These are phyloP conservation scores for Isabelozyma rhagii DNA, from an alignment of 805 yeast species.

Conservation along the genomic window DNA sequence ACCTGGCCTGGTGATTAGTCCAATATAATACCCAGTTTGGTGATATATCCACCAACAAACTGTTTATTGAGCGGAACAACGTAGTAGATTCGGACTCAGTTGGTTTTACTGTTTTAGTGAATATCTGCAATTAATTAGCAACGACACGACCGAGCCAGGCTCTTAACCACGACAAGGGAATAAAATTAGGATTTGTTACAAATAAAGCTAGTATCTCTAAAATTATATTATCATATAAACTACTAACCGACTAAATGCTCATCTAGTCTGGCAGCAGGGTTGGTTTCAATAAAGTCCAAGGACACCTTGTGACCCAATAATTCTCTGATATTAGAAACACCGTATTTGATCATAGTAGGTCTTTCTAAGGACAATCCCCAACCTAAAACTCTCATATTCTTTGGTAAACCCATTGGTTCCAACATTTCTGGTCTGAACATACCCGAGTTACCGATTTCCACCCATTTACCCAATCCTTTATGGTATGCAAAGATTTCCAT, in stretches of 20 bases:
- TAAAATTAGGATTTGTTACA: too few species aligned
- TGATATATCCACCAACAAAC: background rate
- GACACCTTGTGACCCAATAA: slow-evolving; percentile 95
- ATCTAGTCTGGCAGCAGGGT: slow-evolving; percentile 97
- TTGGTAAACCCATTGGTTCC: slow-evolving; percentile 96
- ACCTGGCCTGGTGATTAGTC: background rate
- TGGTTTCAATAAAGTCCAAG: slow-evolving; percentile 88
- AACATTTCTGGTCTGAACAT: slow-evolving; percentile 99
- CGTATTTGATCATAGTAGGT: slow-evolving; percentile 99
- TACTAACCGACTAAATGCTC: slow-evolving; percentile 30
- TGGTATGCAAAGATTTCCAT: slow-evolving; percentile 98
- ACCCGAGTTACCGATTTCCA: slow-evolving; percentile 98
- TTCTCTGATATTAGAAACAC: slow-evolving; percentile 93
- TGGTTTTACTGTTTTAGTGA: background rate
- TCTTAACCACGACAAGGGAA: too few species aligned
- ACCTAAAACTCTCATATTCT: slow-evolving; percentile 89
- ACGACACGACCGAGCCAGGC: background rate
- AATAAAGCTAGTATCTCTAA: background rate
- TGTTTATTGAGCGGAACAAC: background rate
- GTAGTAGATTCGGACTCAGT: background rate
- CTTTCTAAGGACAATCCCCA: slow-evolving; percentile 97
- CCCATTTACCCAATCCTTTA: slow-evolving; percentile 93
- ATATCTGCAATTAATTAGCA: background rate
- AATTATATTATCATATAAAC: too few species aligned
- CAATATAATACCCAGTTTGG: background rate